Conservation (phyloP, 345 rosid genomes). For the Rhodamnia rubescens region DNA sequence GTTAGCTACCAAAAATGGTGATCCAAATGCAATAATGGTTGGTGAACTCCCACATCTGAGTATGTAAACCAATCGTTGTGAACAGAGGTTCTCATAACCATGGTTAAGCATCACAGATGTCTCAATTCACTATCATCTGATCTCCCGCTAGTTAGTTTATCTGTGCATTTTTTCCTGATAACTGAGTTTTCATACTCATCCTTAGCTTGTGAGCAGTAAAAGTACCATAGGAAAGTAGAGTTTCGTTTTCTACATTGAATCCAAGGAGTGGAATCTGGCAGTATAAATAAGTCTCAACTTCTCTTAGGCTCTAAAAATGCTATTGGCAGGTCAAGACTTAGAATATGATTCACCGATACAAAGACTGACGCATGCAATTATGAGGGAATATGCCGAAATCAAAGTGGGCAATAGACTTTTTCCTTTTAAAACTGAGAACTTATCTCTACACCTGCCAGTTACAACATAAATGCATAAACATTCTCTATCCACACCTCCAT, state of each 20-base stretch:
- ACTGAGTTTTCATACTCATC: background rate
- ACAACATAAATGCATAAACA: background rate
- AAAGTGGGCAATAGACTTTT: background rate
- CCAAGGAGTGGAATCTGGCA: background rate
- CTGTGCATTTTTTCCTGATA: background rate
- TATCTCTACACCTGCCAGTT: background rate
- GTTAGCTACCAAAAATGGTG: background rate
- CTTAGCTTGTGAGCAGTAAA: background rate
- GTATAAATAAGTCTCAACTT: background rate
- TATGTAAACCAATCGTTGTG: background rate
- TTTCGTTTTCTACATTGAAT: background rate
- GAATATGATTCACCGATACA: background rate
- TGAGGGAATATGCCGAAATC: background rate
- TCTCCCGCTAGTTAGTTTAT: background rate
- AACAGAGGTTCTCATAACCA: background rate
- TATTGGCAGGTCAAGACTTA: background rate
- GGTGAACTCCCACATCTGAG: background rate
- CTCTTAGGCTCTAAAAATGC: background rate
- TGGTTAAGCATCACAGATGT: background rate
- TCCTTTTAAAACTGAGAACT: background rate
- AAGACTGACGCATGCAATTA: background rate
- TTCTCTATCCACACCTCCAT: background rate
- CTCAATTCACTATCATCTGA: background rate
- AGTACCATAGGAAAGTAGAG: background rate
- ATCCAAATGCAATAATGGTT: background rate